Evolutionary conservation across 83 land plant genomes (phyloP).

Genomic region (Picea abies): DNA sequence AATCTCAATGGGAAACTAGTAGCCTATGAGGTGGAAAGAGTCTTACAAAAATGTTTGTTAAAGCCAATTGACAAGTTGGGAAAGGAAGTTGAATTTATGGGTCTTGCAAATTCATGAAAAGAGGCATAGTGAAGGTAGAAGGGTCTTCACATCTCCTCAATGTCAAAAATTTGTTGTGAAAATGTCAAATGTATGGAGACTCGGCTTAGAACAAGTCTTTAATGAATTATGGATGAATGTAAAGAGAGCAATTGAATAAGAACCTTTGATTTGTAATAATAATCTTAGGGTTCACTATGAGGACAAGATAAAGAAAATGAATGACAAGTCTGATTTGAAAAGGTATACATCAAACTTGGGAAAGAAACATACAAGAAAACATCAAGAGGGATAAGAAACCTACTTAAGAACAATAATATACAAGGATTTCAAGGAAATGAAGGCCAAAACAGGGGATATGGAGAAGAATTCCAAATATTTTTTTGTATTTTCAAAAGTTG

Average conservation of each 20-base stretch:
- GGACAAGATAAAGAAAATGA: background rate
- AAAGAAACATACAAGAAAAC: too few relatives aligned
- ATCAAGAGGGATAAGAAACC: too few relatives aligned
- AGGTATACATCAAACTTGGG: background rate
- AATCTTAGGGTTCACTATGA: background rate
- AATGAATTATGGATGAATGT: background rate
- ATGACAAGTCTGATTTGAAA: background rate
- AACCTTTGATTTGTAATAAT: background rate
- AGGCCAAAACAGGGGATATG: background rate
- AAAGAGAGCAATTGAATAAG: background rate
- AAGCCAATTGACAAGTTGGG: too few relatives aligned
- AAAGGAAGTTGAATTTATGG: background rate
- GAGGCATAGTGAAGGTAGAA: background rate
- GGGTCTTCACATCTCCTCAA: background rate
- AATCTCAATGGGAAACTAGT: too few relatives aligned
- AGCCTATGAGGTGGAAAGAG: too few relatives aligned
- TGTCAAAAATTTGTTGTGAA: background rate
- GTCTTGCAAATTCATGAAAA: background rate
- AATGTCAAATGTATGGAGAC: background rate
- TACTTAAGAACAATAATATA: too few relatives aligned
- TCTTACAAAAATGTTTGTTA: too few relatives aligned
- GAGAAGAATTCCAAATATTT: background rate
- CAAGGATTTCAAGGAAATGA: background rate
- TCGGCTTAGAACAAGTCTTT: background rate
- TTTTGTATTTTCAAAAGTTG: background rate